Conservation (phyloP, 768 basidiomycete genomes). For the Fibroporia radiculosa region DNA sequence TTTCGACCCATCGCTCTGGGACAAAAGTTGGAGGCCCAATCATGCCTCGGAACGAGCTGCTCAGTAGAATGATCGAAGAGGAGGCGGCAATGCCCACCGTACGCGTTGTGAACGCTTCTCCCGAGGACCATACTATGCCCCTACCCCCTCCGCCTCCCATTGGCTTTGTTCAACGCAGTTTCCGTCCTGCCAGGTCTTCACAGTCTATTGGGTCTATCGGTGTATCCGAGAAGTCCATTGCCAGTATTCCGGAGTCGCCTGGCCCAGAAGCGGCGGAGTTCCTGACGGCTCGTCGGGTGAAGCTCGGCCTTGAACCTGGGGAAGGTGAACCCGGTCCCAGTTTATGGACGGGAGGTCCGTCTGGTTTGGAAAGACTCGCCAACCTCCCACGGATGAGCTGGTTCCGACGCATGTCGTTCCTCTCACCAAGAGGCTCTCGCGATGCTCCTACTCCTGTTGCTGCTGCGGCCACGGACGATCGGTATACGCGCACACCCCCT, state of each 20-base stretch:
- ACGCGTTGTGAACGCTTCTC: conserved; percentile 18
- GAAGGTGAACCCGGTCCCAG: conserved; percentile 14
- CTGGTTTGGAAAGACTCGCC: conserved; percentile 41
- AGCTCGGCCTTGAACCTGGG: conserved; percentile 24
- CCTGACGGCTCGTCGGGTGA: conserved; percentile 41
- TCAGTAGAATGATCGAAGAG: conserved; percentile 28
- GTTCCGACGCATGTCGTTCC: conserved; percentile 37
- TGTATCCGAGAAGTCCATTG: conserved; percentile 20
- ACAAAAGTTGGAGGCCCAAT: conserved; percentile 27
- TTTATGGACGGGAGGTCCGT: conserved; percentile 9
- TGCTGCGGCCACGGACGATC: conserved; percentile 8
- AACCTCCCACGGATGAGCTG: conserved; percentile 48
- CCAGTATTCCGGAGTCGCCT: conserved; percentile 23
- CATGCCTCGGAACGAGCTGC: conserved; percentile 28
- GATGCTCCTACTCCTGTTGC: conserved; percentile 1
- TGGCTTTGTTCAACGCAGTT: conserved; percentile 21
- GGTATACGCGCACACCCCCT: conserved; percentile 21
- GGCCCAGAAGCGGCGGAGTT: conserved; percentile 35
- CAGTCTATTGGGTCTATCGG: conserved; percentile 11
- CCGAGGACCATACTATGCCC: conserved; percentile 21
- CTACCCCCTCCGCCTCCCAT: conserved; percentile 33
- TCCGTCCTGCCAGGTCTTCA: conserved; percentile 5
- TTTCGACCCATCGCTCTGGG: conserved; percentile 11
- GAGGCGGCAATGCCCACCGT: conserved; percentile 21
- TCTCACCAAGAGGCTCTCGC: conserved; percentile 5